phyloP scores from a whole-genome alignment of 805 yeast species.

The Candida boidinii region DNA sequence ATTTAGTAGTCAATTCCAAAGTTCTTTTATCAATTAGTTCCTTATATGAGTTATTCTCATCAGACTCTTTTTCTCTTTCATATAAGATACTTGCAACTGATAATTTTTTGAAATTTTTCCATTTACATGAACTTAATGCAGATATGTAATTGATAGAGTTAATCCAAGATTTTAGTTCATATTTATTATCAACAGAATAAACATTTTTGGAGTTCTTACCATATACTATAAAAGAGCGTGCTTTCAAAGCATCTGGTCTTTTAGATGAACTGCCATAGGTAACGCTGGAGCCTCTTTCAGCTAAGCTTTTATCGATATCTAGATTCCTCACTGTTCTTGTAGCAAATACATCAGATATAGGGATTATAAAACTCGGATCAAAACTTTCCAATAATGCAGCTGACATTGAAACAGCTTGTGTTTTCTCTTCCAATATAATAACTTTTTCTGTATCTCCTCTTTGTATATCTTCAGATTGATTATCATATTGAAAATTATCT shows the following conservation, averaged over 20 bases:
- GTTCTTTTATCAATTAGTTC: no score
- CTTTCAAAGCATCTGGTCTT: background rate
- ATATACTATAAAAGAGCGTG: conserved; percentile 22
- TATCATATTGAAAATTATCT: no score
- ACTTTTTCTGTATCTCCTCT: no score
- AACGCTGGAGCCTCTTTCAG: background rate
- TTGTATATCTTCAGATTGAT: no score
- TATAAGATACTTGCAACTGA: no score
- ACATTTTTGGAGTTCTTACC: conserved; percentile 30
- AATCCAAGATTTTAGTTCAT: conserved; percentile 54
- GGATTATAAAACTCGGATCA: conserved; percentile 18
- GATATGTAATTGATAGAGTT: conserved; percentile 43
- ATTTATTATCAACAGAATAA: conserved; percentile 32
- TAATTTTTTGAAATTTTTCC: background rate
- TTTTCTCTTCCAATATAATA: conserved; percentile 20
- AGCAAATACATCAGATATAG: conserved; percentile 19
- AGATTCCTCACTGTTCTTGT: conserved; percentile 16
- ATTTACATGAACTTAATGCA: conserved; percentile 32
- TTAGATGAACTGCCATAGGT: background rate
- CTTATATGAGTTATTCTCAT: no score
- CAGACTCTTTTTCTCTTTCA: no score
- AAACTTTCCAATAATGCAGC: conserved; percentile 13
- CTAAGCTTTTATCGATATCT: conserved; percentile 13
- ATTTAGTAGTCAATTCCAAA: no score
- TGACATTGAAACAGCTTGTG: conserved; percentile 7